Evolutionary conservation across 768 basidiomycete species (phyloP).

Genomic region (Boletus tylopilopsis): DNA sequence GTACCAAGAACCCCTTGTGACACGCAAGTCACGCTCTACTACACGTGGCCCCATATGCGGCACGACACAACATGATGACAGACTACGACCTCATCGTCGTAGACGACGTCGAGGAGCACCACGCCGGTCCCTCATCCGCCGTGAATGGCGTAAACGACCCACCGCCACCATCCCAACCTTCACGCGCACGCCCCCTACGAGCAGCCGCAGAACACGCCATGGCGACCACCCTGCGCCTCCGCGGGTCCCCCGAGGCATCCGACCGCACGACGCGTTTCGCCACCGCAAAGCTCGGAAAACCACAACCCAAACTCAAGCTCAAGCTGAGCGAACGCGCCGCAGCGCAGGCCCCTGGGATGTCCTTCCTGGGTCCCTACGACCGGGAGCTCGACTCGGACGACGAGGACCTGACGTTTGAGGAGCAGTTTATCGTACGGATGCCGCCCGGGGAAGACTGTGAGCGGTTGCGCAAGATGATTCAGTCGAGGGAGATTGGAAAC

Average conservation of each 20-base stretch:
- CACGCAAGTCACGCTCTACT: conserved; percentile 14
- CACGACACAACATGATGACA: conserved; percentile 28
- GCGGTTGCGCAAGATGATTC: conserved; percentile 75
- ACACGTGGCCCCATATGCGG: background rate
- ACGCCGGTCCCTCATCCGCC: conserved; percentile 35
- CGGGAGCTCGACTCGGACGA: conserved; percentile 94
- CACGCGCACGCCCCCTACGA: conserved; percentile 32
- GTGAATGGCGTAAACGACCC: conserved; percentile 23
- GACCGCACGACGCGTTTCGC: conserved; percentile 62
- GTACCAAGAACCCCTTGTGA: conserved; percentile 4
- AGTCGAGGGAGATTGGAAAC: conserved; percentile 68
- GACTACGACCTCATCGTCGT: conserved; percentile 63
- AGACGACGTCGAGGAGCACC: conserved; percentile 50
- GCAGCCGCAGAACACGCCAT: conserved; percentile 33
- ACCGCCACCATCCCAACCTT: conserved; percentile 11
- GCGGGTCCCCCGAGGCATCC: conserved; percentile 25
- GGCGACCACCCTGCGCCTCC: conserved; percentile 33
- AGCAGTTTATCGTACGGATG: conserved; percentile 92
- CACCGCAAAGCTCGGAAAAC: conserved; percentile 40
- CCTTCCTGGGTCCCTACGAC: conserved; percentile 89
- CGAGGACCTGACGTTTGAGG: conserved; percentile 92
- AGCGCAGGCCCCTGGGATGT: conserved; percentile 78
- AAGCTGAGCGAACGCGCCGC: conserved; percentile 84
- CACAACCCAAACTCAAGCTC: conserved; percentile 79
- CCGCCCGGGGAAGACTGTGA: conserved; percentile 82